Evolutionary conservation across 1,284 basidiomycete genomes (phyloP).

Genomic region (Flammula alnicola): DNA sequence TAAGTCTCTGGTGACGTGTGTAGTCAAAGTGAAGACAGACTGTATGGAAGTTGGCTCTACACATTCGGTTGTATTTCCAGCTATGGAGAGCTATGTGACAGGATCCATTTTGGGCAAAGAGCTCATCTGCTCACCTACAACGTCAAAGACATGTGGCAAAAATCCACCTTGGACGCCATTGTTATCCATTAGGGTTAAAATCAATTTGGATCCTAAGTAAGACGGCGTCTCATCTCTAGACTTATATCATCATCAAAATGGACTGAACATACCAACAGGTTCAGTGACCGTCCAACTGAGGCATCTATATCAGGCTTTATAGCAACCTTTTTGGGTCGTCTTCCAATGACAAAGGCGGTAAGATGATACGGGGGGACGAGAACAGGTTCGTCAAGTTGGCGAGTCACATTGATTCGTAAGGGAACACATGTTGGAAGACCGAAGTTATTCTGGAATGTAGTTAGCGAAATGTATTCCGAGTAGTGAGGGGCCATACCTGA

Average conservation of each 20-base stretch:
- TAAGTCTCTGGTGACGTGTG: neutral
- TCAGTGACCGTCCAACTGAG: neutral
- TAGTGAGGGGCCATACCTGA: neutral
- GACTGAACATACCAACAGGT: neutral
- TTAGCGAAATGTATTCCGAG: neutral
- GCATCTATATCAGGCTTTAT: neutral
- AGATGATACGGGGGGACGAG: neutral
- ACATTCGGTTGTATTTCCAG: neutral
- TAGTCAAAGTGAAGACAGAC: neutral
- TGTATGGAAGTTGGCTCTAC: neutral
- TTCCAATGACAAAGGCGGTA: neutral
- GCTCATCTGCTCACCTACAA: conserved; percentile 4
- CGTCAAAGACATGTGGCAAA: conserved; percentile 3
- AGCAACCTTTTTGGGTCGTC: neutral
- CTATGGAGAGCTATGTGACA: neutral
- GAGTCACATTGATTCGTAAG: neutral
- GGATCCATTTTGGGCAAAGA: neutral
- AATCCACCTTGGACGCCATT: neutral
- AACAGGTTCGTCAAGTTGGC: neutral
- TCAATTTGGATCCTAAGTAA: neutral
- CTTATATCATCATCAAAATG: neutral
- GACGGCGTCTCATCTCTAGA: neutral
- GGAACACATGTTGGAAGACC: neutral
- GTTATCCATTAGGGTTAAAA: neutral
- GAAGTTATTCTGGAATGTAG: neutral